Evolutionary conservation across 345 rosid species (phyloP), one percentile per base, ranked within the genome.

Genomic region (thale cress (Arabidopsis thaliana)): DNA sequence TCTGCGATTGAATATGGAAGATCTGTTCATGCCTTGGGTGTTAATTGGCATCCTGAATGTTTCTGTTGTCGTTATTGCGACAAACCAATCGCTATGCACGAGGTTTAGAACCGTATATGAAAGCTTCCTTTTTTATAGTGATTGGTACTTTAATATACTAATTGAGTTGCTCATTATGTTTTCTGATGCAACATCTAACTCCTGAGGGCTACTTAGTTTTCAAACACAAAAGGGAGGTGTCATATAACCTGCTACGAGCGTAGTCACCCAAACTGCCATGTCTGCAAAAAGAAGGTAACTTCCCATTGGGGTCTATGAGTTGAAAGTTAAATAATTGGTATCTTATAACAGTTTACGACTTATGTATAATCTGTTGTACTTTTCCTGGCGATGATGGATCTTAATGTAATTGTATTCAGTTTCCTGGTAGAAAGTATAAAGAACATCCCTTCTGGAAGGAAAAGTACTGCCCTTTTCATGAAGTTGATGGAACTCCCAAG

Each of bases 381-480:
- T 57, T 48, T 46, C 38, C 38, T 7, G 51, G 59, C 2, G 25
- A 16, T n/a, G 1, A 68, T 69, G 64, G 22, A 32, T 73, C 78
- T 72, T 50, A 85, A 58, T 73, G 59, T 61, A 40, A 77, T 55
- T 67, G 82, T 79, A 58, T 82, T 42, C 22, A 88, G 98, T 41
- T 88, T 70, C 71, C 28, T 59, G 94, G 96, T 51, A 83, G 36
- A 55, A 78, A 72, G 73, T 89, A 67, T 34, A 73, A 79, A 71
- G 69, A 80, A 22, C 92, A 76, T 76, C 61, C 2, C 80, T 75
- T 89, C 87, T 69, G 87, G 84, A 67, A 84, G 92, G 80, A 85
- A 67, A 87, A 75, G 24, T 91, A 89, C 76, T 94, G 96, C 79
- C 97, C 89, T 67, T 78, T 85, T 0, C 98, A 91, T 59, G 97